A percentile compares a stretch with the other conserved stretches of the same genome.
Evolutionary conservation across 495 filamentous ascomycete genomes (phyloP).

Genomic region (Aspergillus leporis): DNA sequence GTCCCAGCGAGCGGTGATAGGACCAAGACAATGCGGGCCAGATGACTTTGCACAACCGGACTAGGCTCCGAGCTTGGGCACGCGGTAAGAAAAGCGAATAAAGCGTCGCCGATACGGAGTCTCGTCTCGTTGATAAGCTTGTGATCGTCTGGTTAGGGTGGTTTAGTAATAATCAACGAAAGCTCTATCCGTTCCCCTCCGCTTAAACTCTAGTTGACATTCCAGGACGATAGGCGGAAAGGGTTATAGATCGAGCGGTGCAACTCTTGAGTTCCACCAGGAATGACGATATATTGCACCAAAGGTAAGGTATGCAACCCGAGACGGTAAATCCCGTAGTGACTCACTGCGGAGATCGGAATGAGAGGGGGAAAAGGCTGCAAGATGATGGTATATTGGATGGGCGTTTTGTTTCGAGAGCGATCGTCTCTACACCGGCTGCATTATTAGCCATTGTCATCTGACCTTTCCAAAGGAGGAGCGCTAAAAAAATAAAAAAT

Average conservation of each 20-base stretch:
- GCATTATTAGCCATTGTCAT: conserved; percentile 26
- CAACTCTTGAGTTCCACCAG: neutral
- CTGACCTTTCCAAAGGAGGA: conserved; percentile 17
- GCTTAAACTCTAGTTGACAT: neutral
- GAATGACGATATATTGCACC: conserved; percentile 1
- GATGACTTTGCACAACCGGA: conserved; percentile 40
- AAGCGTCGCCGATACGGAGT: conserved; percentile 11
- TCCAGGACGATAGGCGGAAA: neutral
- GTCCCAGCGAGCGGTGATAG: conserved; percentile 19
- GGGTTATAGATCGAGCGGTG: conserved; percentile 5
- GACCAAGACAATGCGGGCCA: conserved; percentile 33
- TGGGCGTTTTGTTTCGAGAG: conserved; percentile 12
- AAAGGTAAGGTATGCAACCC: conserved; percentile 13
- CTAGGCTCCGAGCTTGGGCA: conserved; percentile 33
- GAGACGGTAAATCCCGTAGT: conserved; percentile 5
- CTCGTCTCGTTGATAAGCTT: conserved; percentile 21
- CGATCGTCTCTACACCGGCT: conserved; percentile 22
- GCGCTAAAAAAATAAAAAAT: neutral
- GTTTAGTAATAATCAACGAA: neutral
- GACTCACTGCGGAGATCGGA: conserved; percentile 22
- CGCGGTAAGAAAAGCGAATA: conserved; percentile 21
- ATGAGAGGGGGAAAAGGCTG: conserved; percentile 11
- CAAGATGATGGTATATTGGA: conserved; percentile 21
- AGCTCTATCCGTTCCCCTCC: neutral
- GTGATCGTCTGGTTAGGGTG: conserved; percentile 18